A percentile compares a stretch with the other conserved stretches of the same genome.
These are phyloP conservation scores for Calonectria hawksworthii DNA, from an alignment of 2,329 filamentous ascomycete species.

Conservation along the genomic window DNA sequence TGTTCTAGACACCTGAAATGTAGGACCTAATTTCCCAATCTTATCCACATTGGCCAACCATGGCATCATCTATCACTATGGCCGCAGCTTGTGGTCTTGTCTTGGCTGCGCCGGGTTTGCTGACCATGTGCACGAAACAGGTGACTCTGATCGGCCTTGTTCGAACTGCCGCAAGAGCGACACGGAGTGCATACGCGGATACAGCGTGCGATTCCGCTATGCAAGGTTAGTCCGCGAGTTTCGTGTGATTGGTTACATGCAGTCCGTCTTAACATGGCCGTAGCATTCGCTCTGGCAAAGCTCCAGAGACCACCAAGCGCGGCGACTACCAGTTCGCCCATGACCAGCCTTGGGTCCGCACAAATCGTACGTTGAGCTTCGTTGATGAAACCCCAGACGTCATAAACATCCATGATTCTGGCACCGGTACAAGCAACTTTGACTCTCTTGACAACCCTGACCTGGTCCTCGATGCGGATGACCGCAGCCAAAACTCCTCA, in stretches of 20 bases:
- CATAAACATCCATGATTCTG: slow-evolving; percentile 45
- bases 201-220: slow-evolving; percentile 47
- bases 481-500: slow-evolving; percentile 28
- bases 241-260: not conserved
- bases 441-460: slow-evolving; percentile 27
- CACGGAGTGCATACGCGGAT: slow-evolving; percentile 45
- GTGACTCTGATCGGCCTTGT: slow-evolving; percentile 40
- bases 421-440: slow-evolving; percentile 27
- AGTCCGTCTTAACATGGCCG: slow-evolving; percentile 9
- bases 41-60: not conserved
- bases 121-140: slow-evolving; percentile 27
- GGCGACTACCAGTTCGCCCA: slow-evolving; percentile 41
- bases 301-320: slow-evolving; percentile 31
- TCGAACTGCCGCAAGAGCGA: slow-evolving; percentile 46
- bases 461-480: slow-evolving; percentile 12
- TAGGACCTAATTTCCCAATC: slow-evolving; percentile 24
- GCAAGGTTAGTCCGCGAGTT: slow-evolving; percentile 35
- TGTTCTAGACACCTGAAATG: slow-evolving; percentile 42
- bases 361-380: slow-evolving; percentile 44
- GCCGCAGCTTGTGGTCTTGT: not conserved
- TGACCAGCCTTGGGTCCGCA: slow-evolving; percentile 47
- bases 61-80: not conserved
- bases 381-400: slow-evolving; percentile 48
- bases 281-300: slow-evolving; percentile 39
- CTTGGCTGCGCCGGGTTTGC: not conserved